Base-by-base conservation (phyloP, 805 yeast genomes). In the Teunomyces cretensis region DNA sequence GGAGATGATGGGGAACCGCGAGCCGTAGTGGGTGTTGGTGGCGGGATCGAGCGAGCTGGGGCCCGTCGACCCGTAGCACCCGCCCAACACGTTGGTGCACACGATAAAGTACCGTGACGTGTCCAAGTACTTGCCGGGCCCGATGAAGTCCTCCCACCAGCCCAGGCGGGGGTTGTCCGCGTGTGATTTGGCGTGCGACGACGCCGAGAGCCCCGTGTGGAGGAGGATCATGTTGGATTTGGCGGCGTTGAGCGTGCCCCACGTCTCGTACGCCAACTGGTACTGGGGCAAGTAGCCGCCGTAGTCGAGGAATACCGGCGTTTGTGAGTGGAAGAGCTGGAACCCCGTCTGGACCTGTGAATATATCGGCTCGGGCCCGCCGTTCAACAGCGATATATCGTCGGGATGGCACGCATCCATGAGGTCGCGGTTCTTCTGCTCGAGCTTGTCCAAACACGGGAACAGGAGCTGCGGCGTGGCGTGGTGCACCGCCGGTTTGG, bases 111-210 rank as follows among this genome's bases (percentile, higher is more conserved):
- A 88, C 61, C 83, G 84, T 56, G 85, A 67, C 0, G 97, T 90
- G 59, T 91, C 97, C 42, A 91, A 62, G 50, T 86, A 81, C 50
- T 74, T 74, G 1, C 84, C 90, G 1, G 96, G 88, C 0, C 97
- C 97, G 42, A 91, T 88, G 65, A 90, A 90, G 46, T 81, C 77
- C 60, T 91, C 97, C 97, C 97, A 91, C 97, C 97, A 91, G 12
- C 97, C 97, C 4, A 82, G 80, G 49, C 79, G 78, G 5, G 79
- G 62, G 61, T 90, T 90, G 26, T 76, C 70, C 0, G 72, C 68
- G 48, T 87, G 94, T 2, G 96, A 87, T 56, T 80, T 86, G 8
- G 97, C 97, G 68, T 91, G 97, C 2, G 96, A 88, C 0, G 96
- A 87, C 0, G 97, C 97, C 0, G 96, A 87, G 14, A 91, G 74